phyloP scores from a whole-genome alignment of 495 filamentous ascomycete species.

The Hypoxylon fragiforme region DNA sequence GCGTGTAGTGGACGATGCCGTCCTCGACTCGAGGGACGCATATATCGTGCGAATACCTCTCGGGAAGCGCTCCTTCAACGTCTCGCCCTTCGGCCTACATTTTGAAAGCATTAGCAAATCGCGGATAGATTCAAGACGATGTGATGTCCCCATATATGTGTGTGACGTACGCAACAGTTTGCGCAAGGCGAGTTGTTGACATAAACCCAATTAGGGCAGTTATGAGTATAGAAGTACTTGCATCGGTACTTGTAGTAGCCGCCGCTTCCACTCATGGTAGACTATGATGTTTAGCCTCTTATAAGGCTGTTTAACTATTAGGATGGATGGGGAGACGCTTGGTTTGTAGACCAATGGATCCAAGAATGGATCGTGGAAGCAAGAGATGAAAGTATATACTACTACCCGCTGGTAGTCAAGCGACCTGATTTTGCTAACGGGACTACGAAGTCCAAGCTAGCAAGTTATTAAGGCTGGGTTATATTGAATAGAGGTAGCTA shows the following conservation, averaged over 20 bases:
- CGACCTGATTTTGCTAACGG: conserved; percentile 25
- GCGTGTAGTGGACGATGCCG: conserved; percentile 48
- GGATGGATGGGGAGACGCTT: conserved; percentile 3
- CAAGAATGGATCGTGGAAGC: background rate
- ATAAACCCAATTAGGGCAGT: conserved; percentile 65
- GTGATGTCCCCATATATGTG: background rate
- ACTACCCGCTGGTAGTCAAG: conserved; percentile 33
- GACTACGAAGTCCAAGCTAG: conserved; percentile 23
- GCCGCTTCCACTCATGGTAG: conserved; percentile 58
- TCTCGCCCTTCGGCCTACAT: conserved; percentile 54
- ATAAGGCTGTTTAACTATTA: conserved; percentile 3
- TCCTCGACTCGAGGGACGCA: conserved; percentile 49
- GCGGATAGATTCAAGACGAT: background rate
- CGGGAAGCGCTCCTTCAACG: conserved; percentile 35
- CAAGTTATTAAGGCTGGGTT: no score
- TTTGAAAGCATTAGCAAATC: conserved; percentile 15
- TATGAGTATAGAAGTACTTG: conserved; percentile 61
- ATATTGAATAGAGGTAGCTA: no score
- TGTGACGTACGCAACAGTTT: conserved; percentile 56
- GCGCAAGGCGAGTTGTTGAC: conserved; percentile 61
- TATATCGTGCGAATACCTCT: conserved; percentile 39
- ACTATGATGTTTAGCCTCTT: background rate
- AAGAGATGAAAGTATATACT: background rate
- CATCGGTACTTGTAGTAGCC: conserved; percentile 65
- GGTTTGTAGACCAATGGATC: conserved; percentile 3